These are phyloP conservation scores for Cadophora luteo-olivacea DNA, from an alignment of 2,329 filamentous ascomycete species.

Conservation along the genomic window DNA sequence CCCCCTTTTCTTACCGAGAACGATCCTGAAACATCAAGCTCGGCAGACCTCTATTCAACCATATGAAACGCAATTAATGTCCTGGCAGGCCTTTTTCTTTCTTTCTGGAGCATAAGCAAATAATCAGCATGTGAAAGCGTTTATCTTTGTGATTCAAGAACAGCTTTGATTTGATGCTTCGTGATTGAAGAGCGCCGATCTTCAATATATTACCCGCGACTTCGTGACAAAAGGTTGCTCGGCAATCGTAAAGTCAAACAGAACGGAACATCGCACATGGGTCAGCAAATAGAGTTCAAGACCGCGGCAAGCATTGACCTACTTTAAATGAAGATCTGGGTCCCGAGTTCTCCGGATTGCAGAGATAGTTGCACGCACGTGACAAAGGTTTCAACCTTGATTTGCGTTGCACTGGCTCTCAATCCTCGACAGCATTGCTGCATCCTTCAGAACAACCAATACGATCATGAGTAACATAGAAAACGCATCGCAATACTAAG, in stretches of 20 bases:
- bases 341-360: background rate
- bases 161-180: background rate
- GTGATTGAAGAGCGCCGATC: background rate
- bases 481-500: background rate
- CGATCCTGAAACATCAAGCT: background rate
- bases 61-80: conserved; percentile 2
- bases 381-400: background rate
- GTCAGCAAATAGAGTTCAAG: conserved; percentile 10
- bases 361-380: background rate
- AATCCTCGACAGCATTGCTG: conserved; percentile 2
- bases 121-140: background rate
- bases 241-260: background rate
- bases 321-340: conserved; percentile 6
- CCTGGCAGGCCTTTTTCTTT: background rate
- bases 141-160: background rate
- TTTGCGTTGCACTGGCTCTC: background rate
- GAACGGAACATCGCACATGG: background rate
- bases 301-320: conserved; percentile 2
- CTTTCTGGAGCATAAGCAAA: background rate
- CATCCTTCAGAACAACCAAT: background rate
- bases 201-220: background rate
- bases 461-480: too few species aligned
- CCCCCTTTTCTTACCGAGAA: background rate
- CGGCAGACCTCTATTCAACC: background rate
- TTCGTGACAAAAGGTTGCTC: background rate